These are phyloP conservation scores for Coemansia sp. DNA, from an alignment of 192 early-diverging fungal species.

Conservation along the genomic window DNA sequence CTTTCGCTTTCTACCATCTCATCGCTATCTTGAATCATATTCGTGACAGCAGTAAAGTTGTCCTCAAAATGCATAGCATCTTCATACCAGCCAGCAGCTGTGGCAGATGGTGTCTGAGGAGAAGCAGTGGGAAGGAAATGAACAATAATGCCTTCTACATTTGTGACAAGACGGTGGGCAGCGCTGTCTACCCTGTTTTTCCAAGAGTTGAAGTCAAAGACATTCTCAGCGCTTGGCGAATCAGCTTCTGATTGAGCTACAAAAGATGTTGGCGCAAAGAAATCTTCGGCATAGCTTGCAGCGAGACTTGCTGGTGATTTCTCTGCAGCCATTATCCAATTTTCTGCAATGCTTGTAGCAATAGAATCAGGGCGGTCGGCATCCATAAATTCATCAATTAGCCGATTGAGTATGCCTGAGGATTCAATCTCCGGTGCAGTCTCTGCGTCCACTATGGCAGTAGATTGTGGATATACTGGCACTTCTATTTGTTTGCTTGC, in stretches of 20 bases:
- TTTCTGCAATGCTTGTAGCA: not conserved
- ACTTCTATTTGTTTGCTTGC: not conserved
- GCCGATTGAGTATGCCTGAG: slow-evolving; percentile 11
- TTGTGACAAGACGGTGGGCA: slow-evolving; percentile 31
- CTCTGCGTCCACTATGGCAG: too few relatives aligned
- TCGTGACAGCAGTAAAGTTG: slow-evolving; percentile 5
- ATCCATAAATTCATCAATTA: slow-evolving; percentile 3
- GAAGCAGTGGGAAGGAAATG: slow-evolving; percentile 17
- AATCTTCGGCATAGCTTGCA: not conserved
- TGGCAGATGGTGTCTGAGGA: not conserved
- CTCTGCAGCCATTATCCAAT: not conserved
- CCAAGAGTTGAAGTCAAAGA: slow-evolving; percentile 47
- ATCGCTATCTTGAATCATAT: not conserved
- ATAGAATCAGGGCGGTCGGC: not conserved
- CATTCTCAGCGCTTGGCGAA: not conserved
- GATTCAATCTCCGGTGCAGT: not conserved
- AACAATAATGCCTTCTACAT: slow-evolving; percentile 30
- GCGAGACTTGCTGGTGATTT: not conserved
- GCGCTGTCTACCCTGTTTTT: slow-evolving; percentile 31
- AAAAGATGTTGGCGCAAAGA: not conserved
- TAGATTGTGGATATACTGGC: not conserved
- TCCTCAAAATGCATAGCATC: not conserved
- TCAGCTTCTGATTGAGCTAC: not conserved
- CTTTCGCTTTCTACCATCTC: not conserved
- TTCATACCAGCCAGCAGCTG: not conserved